Evolutionary conservation across 177 flowering plant species (phyloP), one percentile per base, ranked within the genome.

Genomic region (Vitis hybrid): DNA sequence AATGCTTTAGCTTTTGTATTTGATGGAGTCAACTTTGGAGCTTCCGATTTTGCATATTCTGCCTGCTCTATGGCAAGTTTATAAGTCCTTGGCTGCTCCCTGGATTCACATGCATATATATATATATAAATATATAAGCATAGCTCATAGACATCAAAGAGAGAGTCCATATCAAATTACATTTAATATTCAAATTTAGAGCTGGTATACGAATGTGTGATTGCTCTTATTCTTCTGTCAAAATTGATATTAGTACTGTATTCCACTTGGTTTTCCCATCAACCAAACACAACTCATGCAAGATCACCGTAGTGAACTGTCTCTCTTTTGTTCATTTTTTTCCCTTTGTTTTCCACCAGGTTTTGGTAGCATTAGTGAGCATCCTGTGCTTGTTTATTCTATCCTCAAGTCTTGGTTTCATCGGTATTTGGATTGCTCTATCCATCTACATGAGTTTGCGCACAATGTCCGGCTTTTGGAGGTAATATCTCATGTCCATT

Each of bases 1-100:
- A 90, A 92, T 68, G 63, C 93, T 8, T 60, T 89, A 72, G 94
- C 97, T 14, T 90, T 94, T 74, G 97, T 92, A 29, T 89, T 90
- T 56, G 97, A 90, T 74, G 92, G 96, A 11, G 76, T 91, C 74
- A 92, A 90, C 76, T 93, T 86, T 76, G 97, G 97, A 53, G 98
- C 97, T 39, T 93, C 98, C 10, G 97, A 94, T 78, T 94, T 87
- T 77, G 83, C 84, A 45, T 92, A 85, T 73, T 75, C 98, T 52
- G 97, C 97, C 10, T 83, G 67, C 60, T 92, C 97, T 64, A 88
- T 92, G 98, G 97, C 70, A 82, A 78, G 81, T 74, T 39, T 7
- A 14, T 26, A 65, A 7, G 22, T 58, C 50, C 55, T 55, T 50
- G 6, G 45, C 45, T 39, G 45, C 8, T 39, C 45, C 45, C 45